A percentile compares a stretch with the other conserved stretches of the same genome.
These are phyloP conservation scores for Coelastrella sp. DNA, from an alignment of 139 green algal species.

Conservation along the genomic window DNA sequence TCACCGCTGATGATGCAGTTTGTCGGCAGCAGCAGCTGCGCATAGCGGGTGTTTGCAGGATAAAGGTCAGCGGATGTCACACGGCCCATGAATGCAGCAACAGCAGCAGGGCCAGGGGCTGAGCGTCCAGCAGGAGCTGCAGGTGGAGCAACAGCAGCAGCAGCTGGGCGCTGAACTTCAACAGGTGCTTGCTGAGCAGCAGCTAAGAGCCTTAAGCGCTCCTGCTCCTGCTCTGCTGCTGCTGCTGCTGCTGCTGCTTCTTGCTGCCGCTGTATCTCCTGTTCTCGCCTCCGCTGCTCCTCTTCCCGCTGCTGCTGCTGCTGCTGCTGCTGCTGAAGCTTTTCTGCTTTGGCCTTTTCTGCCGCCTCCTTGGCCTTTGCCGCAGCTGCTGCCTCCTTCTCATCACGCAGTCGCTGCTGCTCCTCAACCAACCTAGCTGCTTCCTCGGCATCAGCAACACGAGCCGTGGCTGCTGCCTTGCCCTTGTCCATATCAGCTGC, in stretches of 20 bases:
- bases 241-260: conserved; percentile 19
- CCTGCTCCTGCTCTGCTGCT: conserved; percentile 16
- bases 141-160: neutral
- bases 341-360: conserved; percentile 3
- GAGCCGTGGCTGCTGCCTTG: neutral
- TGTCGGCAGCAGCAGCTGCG: neutral
- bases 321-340: neutral
- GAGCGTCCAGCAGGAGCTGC: conserved; percentile 11
- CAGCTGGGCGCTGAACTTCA: neutral
- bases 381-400: conserved; percentile 8
- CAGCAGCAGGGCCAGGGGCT: conserved; percentile 4
- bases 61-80: neutral
- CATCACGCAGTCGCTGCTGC: conserved; percentile 31
- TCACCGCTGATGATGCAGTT: neutral
- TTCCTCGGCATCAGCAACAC: neutral
- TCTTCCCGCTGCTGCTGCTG: conserved; percentile 10
- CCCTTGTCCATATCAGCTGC: conserved; percentile 26
- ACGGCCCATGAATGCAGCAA: neutral
- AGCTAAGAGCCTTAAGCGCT: neutral
- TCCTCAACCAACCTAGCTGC: conserved; percentile 12
- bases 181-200: conserved; percentile 11
- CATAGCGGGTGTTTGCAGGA: conserved; percentile 19
- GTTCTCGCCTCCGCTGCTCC: neutral
- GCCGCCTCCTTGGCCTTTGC: neutral
- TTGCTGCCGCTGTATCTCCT: conserved; percentile 26